A percentile compares a stretch with the other conserved stretches of the same genome.
Conservation (phyloP, 116 monocot species). For the Trichopus zeylanicus region DNA sequence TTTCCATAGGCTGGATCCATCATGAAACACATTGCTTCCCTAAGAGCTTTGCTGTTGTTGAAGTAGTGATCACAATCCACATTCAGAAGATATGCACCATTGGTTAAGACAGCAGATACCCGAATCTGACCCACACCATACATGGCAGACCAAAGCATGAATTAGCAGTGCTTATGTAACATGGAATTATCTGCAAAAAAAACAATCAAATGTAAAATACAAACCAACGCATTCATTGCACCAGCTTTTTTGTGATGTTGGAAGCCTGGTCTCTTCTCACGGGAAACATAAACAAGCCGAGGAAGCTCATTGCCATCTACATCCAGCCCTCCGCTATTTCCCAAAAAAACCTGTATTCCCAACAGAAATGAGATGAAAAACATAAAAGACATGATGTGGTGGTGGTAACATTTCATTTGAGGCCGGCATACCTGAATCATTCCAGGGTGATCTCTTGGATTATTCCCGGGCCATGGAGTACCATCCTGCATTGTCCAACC, state of each 20-base stretch:
- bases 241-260: conserved; percentile 21
- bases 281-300: conserved; percentile 16
- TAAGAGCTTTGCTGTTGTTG: conserved; percentile 18
- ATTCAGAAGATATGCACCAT: conserved; percentile 18
- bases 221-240: conserved; percentile 20
- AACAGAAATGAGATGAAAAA: neutral
- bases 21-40: conserved; percentile 25
- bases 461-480: conserved; percentile 37
- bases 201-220: neutral
- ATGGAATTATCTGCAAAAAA: no score
- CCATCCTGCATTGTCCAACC: conserved; percentile 36
- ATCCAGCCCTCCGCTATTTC: conserved; percentile 13
- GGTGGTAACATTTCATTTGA: neutral
- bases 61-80: conserved; percentile 20
- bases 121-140: conserved; percentile 2
- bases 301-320: conserved; percentile 15
- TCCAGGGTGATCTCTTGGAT: conserved; percentile 32
- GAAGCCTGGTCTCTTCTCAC: conserved; percentile 20
- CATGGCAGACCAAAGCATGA: neutral
- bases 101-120: conserved; percentile 15
- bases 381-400: neutral
- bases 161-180: neutral
- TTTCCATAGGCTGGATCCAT: conserved; percentile 16
- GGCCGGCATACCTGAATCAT: conserved; percentile 26
- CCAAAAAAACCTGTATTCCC: conserved; percentile 11